Conservation (phyloP, 2,329 filamentous ascomycete genomes). For the Exophiala phaeomuriformis region DNA sequence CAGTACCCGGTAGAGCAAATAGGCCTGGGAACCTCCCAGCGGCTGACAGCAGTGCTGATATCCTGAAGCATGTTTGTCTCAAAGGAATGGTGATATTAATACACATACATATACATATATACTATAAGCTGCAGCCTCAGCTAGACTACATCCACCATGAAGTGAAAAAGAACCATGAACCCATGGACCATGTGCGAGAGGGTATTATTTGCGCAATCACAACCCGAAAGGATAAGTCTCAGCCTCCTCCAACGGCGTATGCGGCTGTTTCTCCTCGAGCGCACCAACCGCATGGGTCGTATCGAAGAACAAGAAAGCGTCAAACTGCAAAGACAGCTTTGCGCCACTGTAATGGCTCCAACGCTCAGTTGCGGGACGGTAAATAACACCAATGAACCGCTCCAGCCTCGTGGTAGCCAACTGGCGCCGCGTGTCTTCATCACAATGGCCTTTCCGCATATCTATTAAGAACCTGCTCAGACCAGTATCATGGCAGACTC, state of each 20-base stretch:
- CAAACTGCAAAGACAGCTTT: slow-evolving; percentile 44
- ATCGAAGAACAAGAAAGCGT: slow-evolving; percentile 48
- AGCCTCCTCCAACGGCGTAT: slow-evolving; percentile 36
- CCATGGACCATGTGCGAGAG: too few relatives aligned
- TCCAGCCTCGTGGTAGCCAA: slow-evolving; percentile 39
- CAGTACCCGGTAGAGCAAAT: too few relatives aligned
- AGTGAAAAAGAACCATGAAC: too few relatives aligned
- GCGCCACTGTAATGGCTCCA: slow-evolving; percentile 45
- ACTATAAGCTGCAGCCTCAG: too few relatives aligned
- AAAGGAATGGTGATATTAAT: too few relatives aligned
- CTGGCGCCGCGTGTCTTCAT: slow-evolving; percentile 33
- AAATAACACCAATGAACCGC: slow-evolving; percentile 50
- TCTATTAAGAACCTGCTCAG: slow-evolving; percentile 43
- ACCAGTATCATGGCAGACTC: slow-evolving; percentile 42
- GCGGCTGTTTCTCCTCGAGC: slow-evolving; percentile 42
- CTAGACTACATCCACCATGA: too few relatives aligned
- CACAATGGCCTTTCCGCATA: slow-evolving; percentile 35
- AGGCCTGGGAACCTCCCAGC: too few relatives aligned
- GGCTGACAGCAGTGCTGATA: too few relatives aligned
- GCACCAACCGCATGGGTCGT: slow-evolving; percentile 39
- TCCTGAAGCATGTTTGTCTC: too few relatives aligned
- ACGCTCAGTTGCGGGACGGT: slow-evolving; percentile 44
- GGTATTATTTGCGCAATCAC: slow-evolving; percentile 24
- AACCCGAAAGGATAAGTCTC: slow-evolving; percentile 50
- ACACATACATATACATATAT: too few relatives aligned